A percentile compares a stretch with the other conserved stretches of the same genome.
Evolutionary conservation across 2,329 filamentous ascomycete genomes (phyloP).

Genomic region (Talaromyces sp.): DNA sequence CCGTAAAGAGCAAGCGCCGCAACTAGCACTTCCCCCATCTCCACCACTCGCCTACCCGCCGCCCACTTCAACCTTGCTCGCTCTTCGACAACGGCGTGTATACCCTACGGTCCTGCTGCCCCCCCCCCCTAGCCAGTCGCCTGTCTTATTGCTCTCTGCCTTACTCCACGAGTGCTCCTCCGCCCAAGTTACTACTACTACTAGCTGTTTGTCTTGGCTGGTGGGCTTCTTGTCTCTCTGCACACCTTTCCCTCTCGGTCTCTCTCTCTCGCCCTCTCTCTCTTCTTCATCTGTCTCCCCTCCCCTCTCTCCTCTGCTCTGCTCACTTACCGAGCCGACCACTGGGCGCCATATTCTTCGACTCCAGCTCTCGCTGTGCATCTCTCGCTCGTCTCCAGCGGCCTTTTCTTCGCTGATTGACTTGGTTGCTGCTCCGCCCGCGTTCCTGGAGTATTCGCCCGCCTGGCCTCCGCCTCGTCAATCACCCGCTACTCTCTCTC

Average conservation of each 20-base stretch:
- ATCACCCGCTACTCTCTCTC: slow-evolving; percentile 4
- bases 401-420: slow-evolving; percentile 12
- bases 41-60: slow-evolving; percentile 17
- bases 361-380: slow-evolving; percentile 16
- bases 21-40: not conserved
- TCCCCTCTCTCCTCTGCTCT: slow-evolving; percentile 15
- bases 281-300: slow-evolving; percentile 20
- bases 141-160: slow-evolving; percentile 7
- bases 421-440: not conserved
- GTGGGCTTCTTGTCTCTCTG: not conserved
- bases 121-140: not conserved
- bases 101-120: slow-evolving; percentile 5
- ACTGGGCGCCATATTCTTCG: slow-evolving; percentile 1
- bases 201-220: not conserved
- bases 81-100: slow-evolving; percentile 7
- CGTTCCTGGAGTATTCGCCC: not conserved
- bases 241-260: slow-evolving; percentile 13
- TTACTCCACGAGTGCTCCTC: not conserved
- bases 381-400: slow-evolving; percentile 14
- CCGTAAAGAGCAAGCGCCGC: slow-evolving; percentile 23
- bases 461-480: not conserved
- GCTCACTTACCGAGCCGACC: not conserved
- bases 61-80: slow-evolving; percentile 15
- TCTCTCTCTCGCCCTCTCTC: slow-evolving; percentile 19
- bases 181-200: too few species aligned